phyloP scores from a whole-genome alignment of 1,284 basidiomycete genomes.

The Marasmius tenuissimus region DNA sequence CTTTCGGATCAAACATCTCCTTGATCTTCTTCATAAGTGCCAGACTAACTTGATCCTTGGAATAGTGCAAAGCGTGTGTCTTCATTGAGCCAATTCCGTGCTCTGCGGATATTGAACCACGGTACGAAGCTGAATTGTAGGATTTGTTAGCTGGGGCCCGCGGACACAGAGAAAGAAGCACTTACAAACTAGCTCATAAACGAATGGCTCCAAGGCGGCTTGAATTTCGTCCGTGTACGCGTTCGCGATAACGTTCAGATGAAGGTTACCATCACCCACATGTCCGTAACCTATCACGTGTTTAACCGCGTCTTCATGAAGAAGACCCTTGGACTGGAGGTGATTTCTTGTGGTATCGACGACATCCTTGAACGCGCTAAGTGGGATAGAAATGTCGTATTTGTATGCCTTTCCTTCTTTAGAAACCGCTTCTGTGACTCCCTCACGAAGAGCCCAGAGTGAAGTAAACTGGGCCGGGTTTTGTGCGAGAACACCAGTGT shows the following conservation, averaged over 20 bases:
- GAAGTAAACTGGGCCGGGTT: constrained; percentile 88
- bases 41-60: constrained; percentile 80
- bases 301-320: constrained; percentile 73
- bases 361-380: constrained; percentile 86
- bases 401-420: constrained; percentile 98
- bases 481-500: constrained; percentile 92
- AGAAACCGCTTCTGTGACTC: constrained; percentile 89
- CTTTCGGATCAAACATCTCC: constrained; percentile 86
- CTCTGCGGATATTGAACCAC: constrained; percentile 94
- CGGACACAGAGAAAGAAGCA: constrained; percentile 18
- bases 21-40: constrained; percentile 92
- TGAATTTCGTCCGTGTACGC: constrained; percentile 85
- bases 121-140: constrained; percentile 51
- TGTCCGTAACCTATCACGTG: constrained; percentile 94
- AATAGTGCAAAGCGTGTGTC: constrained; percentile 88
- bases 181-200: constrained; percentile 90
- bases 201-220: constrained; percentile 88
- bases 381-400: constrained; percentile 94
- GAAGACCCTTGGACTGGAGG: constrained; percentile 72
- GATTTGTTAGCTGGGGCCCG: background rate
- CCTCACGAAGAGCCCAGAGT: constrained; percentile 94
- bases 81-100: constrained; percentile 97
- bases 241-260: constrained; percentile 91
- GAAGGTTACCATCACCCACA: constrained; percentile 94
- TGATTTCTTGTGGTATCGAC: constrained; percentile 82